Base-by-base conservation (phyloP, 148 eudicot species). In the Rhododendron mucronatum region DNA sequence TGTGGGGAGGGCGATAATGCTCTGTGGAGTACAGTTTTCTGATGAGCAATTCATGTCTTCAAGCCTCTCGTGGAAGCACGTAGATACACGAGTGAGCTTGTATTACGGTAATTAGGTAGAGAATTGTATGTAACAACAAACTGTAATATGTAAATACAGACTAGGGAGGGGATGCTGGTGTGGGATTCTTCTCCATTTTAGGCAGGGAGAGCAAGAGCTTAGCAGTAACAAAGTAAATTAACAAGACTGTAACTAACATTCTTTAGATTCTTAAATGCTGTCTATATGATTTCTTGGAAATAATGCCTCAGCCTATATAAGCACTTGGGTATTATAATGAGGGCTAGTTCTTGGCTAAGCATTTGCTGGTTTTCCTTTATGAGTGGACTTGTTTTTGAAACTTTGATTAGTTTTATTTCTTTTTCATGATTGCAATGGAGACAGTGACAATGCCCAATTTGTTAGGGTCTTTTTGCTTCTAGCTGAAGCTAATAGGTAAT, bases 1-100 rank as follows among this genome's bases (percentile, higher is more conserved):
- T 95, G 98, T 81, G 98, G 96, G 20, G 98, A 95, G 88, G 94
- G 91, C 28, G 92, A 92, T n/a, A 89, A 88, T 30, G 87, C 94
- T 81, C 84, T 95, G 77, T 94, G 96, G 96, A 91, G 86, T 51
- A 89, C 95, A 10, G 84, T 85, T 83, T 92, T 93, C 87, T 94
- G 89, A 94, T 14, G n/a, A 21, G 39, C 26, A 74, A 48, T 30
- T 35, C 11, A 28, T 78, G 79, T 88, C 90, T 83, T 90, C 85
- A 89, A 67, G 86, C 47, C 90, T 85, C 88, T 35, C 88, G 86
- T 88, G 83, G 90, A 80, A 61, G 80, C 85, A 63, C 47, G 65
- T 33, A 5, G 21, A 86, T 75, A 5, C 33, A 23, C 18, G 55
- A 73, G 9, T 1, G 78, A 33, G 71, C 28, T 47, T 86, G 84